Evolutionary conservation across 2,329 filamentous ascomycete species (phyloP), one percentile per base, ranked within the genome.

Genomic region (Trichoderma atrobrunneum): DNA sequence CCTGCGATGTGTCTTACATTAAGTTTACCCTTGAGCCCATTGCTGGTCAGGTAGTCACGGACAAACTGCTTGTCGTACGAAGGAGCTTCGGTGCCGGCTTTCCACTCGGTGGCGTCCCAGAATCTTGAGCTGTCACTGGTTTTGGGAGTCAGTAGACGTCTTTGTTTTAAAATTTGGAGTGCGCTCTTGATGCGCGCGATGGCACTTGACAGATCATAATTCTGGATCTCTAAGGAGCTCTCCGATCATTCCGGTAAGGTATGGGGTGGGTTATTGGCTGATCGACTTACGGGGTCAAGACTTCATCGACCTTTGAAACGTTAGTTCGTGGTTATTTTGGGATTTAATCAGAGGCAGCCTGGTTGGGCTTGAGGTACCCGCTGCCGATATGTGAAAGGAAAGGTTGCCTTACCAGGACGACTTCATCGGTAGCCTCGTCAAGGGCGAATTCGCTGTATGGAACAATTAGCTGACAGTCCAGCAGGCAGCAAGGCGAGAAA

Each of bases 61-160:
- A 97, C 81, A 78, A 87, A 91, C 83, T 95, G 92, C 86, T 98
- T 98, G 80, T 98, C 95, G 76, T 95, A 96, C 82, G 93, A 96
- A 70, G 91, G 87, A 84, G 97, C 94, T 71, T 92, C 87, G 74
- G 86, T 86, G 2, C 95, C 94, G 21, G 92, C 82, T 79, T 90
- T 87, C 66, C 78, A 79, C 79, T 86, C 86, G 57, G 90, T 90
- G 74, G 87, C 89, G 1, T 91, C 90, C 95, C 95, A 98, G 86
- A 97, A 97, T 18, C 95, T 89, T 65, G 92, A 95, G 70, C 89
- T 92, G 80, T 94, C 92, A 61, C 67, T 70, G 7, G 3, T 28
- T 48, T 28, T 30, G 94, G 10, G 94, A 8, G 94, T 97, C 73
- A 97, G 67, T 54, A 54, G n/a, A 21, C n/a, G n/a, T 14, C 11